Evolutionary conservation across 495 filamentous ascomycete species (phyloP).

Genomic region (Cairneyella variabilis): DNA sequence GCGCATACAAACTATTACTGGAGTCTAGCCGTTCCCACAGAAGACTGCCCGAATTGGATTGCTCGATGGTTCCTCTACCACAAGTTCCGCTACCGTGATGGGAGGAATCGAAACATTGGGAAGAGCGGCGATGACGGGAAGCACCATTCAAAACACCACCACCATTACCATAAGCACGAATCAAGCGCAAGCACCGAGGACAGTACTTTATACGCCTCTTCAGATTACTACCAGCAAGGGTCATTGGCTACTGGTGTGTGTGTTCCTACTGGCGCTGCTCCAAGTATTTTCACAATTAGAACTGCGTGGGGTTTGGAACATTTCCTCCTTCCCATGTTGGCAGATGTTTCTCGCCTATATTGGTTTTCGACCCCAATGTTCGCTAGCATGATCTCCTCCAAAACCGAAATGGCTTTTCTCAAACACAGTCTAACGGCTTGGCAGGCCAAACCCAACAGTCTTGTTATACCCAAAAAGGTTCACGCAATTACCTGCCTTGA

Average conservation of each 20-base stretch:
- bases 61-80: constrained; percentile 56
- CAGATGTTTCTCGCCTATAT: too few species aligned
- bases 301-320: background rate
- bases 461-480: too few species aligned
- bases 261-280: background rate
- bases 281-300: background rate
- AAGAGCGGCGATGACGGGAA: constrained; percentile 3
- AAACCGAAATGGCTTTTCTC: too few species aligned
- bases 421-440: too few species aligned
- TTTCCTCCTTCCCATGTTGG: too few species aligned
- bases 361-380: too few species aligned
- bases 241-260: background rate
- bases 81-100: constrained; percentile 55
- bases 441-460: too few species aligned
- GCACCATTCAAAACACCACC: background rate
- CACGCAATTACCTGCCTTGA: too few species aligned
- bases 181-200: background rate
- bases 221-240: background rate
- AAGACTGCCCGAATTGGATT: constrained; percentile 52
- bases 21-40: constrained; percentile 19
- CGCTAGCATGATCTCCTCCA: too few species aligned
- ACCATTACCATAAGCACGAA: background rate
- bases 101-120: constrained; percentile 35
- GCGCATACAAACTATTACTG: constrained; percentile 22
- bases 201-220: background rate